Conservation (phyloP, 164 flowering plant species). For the Umbilicus rupestris region DNA sequence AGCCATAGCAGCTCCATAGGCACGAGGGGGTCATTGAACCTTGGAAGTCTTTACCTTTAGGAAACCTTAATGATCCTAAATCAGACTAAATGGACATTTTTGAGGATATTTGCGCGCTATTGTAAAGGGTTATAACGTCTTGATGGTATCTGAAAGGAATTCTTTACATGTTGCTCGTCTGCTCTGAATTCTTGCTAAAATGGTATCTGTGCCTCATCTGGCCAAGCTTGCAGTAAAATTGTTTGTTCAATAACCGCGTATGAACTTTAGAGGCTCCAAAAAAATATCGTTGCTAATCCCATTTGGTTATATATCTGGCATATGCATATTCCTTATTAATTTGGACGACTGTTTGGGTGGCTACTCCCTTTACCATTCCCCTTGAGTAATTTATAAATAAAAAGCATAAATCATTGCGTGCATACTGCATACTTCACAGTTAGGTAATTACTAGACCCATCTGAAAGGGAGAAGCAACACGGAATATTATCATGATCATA, state of each 20-base stretch:
- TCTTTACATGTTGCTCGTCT: background rate
- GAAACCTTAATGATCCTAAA: too few relatives aligned
- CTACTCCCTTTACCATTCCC: too few relatives aligned
- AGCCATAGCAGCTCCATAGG: background rate
- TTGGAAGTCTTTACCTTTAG: background rate
- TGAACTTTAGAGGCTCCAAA: background rate
- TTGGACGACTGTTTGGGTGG: background rate
- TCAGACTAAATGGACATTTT: background rate
- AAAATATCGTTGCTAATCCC: background rate
- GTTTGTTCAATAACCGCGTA: background rate
- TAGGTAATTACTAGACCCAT: background rate
- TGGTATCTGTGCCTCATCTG: background rate
- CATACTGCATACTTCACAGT: background rate
- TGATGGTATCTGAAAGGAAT: background rate
- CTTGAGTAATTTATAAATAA: background rate
- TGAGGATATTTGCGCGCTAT: background rate
- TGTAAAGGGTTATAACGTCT: background rate
- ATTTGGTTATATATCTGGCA: background rate
- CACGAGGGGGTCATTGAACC: background rate
- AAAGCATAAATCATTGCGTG: background rate
- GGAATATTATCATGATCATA: background rate
- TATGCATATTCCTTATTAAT: background rate
- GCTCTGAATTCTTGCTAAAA: background rate
- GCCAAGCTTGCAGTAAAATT: too few relatives aligned
- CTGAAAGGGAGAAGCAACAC: background rate